Evolutionary conservation across 148 eudicot genomes (phyloP).

Genomic region (Pouteria glomerata): DNA sequence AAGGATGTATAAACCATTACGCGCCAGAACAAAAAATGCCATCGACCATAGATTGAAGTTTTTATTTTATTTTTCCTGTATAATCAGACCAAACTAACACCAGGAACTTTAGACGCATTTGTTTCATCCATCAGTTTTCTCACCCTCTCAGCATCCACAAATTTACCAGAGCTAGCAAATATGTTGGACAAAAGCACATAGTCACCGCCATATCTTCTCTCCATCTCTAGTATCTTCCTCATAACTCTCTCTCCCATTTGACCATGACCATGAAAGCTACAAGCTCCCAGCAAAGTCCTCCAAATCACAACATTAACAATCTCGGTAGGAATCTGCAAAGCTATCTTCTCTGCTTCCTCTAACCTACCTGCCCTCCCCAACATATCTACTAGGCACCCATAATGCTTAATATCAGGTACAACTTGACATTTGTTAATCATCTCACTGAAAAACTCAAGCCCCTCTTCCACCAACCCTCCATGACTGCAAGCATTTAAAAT

Average conservation of each 20-base stretch:
- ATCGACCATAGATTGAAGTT: no score
- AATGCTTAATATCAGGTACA: conserved; percentile 46
- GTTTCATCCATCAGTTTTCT: conserved; percentile 38
- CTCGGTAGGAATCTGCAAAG: conserved; percentile 28
- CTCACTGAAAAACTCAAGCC: conserved; percentile 44
- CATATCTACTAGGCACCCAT: conserved; percentile 63
- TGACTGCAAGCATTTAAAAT: conserved; percentile 57
- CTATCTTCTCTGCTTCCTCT: conserved; percentile 59
- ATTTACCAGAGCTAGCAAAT: conserved; percentile 45
- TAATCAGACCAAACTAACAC: conserved; percentile 25
- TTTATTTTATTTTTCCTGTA: no score
- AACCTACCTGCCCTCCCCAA: conserved; percentile 58
- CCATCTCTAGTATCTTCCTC: conserved; percentile 43
- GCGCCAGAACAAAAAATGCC: no score
- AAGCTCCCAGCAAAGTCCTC: conserved; percentile 73
- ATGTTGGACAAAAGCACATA: conserved; percentile 65
- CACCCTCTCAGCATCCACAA: conserved; percentile 43
- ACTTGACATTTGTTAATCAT: conserved; percentile 31
- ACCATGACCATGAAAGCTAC: conserved; percentile 47
- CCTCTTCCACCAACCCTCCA: conserved; percentile 59
- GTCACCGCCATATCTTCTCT: conserved; percentile 58
- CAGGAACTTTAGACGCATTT: conserved; percentile 36
- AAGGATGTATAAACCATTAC: no score
- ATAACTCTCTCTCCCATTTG: conserved; percentile 47
- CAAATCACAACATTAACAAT: conserved; percentile 46